Base-by-base conservation (phyloP, 2,329 filamentous ascomycete species). In the Taxawa tesnikishii region DNA sequence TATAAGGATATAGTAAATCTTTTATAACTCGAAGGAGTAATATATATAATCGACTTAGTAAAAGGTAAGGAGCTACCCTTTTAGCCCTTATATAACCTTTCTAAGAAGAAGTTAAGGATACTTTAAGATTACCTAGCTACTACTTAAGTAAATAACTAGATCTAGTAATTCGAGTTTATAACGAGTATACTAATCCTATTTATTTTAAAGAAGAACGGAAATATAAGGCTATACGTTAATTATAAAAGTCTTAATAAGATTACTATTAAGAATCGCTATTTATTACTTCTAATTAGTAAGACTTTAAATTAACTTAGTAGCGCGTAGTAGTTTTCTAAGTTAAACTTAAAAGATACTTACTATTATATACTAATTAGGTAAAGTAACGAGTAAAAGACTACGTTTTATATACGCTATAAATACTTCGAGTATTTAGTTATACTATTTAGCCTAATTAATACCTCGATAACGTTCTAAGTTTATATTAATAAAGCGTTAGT, bases 231-330 rank as follows among this genome's bases (percentile, higher is more conserved):
- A 9, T 53, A 42, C 34, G 34, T 56, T 3, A 40, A 58, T 28
- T 56, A 54, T 28, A n/a, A 38, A 16, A 24, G 31, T 1, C 29
- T 57, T 19, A 57, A 57, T 31, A 14, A 26, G 4, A 39, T 55
- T 15, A 56, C 41, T 1, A 32, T 44, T 12, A 57, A 58, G 31
- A 43, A 55, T 35, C 15, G 34, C 3, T 49, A 50, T 24, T 39
- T 33, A 1, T 14, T 56, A 12, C 43, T 34, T 0, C 29, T 53
- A 12, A 50, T 54, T 17, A 30, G 29, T 3, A 37, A 56, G 31
- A 40, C 40, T 0, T 23, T 49, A 13, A 37, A 51, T 15, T n/a
- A 28, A 1, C 11, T 54, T 10, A 25, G 12, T 8, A 12, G 28
- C 5, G 31, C 35, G 3, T 39, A 29, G 12, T 32, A 31, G 3